Evolutionary conservation across 495 filamentous ascomycete genomes (phyloP).

Genomic region (Trypethelium eluteriae): DNA sequence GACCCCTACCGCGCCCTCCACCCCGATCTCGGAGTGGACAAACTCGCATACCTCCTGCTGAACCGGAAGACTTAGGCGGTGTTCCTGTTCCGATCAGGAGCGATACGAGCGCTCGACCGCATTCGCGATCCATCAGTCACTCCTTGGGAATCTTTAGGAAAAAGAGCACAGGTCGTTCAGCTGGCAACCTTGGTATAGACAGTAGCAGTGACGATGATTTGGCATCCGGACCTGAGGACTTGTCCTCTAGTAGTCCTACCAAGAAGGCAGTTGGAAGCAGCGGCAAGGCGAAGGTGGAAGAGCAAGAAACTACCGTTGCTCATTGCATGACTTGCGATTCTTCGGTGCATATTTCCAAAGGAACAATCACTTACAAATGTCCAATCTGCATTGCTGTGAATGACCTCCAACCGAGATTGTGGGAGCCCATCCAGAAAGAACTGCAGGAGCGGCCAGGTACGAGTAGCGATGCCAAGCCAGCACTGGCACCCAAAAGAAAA

Average conservation of each 20-base stretch:
- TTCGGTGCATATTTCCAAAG: constrained; percentile 72
- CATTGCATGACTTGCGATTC: constrained; percentile 52
- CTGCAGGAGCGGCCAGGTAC: background rate
- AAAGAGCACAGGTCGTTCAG: constrained; percentile 22
- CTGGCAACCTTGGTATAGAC: constrained; percentile 20
- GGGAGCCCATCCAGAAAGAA: background rate
- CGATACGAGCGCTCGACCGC: constrained; percentile 4
- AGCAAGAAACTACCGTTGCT: constrained; percentile 42
- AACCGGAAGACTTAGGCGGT: background rate
- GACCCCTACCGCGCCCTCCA: constrained; percentile 21
- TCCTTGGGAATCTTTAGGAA: constrained; percentile 22
- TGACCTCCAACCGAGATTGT: constrained; percentile 48
- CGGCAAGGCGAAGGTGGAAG: constrained; percentile 16
- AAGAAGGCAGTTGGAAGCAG: background rate
- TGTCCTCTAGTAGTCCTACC: background rate
- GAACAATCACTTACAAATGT: constrained; percentile 70
- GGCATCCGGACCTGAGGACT: constrained; percentile 21
- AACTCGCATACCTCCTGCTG: background rate
- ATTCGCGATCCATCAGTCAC: constrained; percentile 25
- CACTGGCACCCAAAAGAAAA: constrained; percentile 17
- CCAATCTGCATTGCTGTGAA: constrained; percentile 82
- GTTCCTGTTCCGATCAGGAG: background rate
- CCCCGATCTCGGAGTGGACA: background rate
- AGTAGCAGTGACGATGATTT: constrained; percentile 23
- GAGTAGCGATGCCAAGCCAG: constrained; percentile 1